phyloP scores from a whole-genome alignment of 2,329 filamentous ascomycete genomes.

The Cladosporium sp. region DNA sequence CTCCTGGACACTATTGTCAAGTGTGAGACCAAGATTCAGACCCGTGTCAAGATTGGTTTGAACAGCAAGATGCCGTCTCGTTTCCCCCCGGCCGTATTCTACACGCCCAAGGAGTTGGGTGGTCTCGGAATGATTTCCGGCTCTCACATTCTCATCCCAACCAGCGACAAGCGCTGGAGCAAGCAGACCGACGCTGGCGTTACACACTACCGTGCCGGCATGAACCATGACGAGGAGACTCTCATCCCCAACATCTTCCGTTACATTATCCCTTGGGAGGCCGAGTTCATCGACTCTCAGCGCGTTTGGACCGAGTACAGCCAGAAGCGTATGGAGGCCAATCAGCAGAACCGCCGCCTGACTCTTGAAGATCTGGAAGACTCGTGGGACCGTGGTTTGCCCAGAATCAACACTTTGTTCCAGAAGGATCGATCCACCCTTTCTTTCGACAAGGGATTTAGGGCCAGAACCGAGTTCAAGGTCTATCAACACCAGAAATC shows the following conservation, averaged over 20 bases:
- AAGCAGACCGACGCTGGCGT: constrained; percentile 97
- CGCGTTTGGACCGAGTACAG: constrained; percentile 99
- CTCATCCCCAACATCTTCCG: constrained; percentile 98
- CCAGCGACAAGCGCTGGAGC: constrained; percentile 96
- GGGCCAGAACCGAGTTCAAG: constrained; percentile 92
- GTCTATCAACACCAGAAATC: constrained; percentile 98
- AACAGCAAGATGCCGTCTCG: constrained; percentile 99
- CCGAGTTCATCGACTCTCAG: constrained; percentile 97
- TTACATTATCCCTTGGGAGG: constrained; percentile 98
- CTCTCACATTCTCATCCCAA: constrained; percentile 93
- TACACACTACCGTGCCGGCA: constrained; percentile 92
- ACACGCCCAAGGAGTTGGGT: constrained; percentile 95
- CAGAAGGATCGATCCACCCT: constrained; percentile 96
- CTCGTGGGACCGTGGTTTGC: constrained; percentile 95
- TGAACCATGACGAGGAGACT: constrained; percentile 97
- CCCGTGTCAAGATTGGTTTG: constrained; percentile 93
- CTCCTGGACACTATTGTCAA: constrained; percentile 97
- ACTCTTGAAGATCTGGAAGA: constrained; percentile 96
- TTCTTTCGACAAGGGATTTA: constrained; percentile 98
- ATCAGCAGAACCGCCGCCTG: constrained; percentile 90
- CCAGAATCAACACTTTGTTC: constrained; percentile 97
- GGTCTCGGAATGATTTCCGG: constrained; percentile 98
- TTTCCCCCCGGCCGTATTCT: constrained; percentile 97
- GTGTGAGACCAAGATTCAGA: constrained; percentile 99
- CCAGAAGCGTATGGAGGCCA: constrained; percentile 92